Evolutionary conservation across 2,329 filamentous ascomycete species (phyloP), one percentile per base, ranked within the genome.

Genomic region (Aspergillus fijiensis): DNA sequence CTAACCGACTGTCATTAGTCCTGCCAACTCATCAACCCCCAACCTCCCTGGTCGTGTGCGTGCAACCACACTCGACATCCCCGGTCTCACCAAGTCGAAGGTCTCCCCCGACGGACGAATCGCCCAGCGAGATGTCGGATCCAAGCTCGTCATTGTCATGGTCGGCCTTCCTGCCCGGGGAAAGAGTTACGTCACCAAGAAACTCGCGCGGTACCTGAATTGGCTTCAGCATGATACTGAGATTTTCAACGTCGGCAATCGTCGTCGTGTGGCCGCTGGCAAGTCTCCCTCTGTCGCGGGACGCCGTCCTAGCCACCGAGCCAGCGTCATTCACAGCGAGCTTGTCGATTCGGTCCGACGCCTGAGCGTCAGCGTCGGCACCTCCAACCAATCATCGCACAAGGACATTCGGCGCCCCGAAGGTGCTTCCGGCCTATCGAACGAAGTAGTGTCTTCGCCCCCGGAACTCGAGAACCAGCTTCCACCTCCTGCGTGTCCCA

Each of bases 131-230:
- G 95, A 99, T 83, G 90, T 99, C 53, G 95, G 93, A 53, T 90
- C 95, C 47, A 99, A 99, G 82, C 83, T 99, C 63, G 92, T 98
- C 72, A 96, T 99, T 70, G 88, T 99, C 74, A 99, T 99, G 95
- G 95, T 99, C 62, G 95, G 95, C 64, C 80, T 99, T 69, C 95
- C 95, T 2, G 95, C 95, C 10, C 85, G 95, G 70, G 95, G 95
- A 73, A 99, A 99, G 80, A 97, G 93, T 58, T 99, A 99, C 78
- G 96, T 99, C 70, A 98, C 95, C 63, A 98, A 98, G 82, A 99
- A 99, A 80, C 85, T 99, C 64, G 90, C 95, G 60, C 86, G 95
- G 63, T 99, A 98, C 74, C 81, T 99, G 54, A 94, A 96, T 53
- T 99, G 95, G 95, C 87, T 97, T 71, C 95, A 99, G 73, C 94